Conservation (phyloP, 768 basidiomycete genomes). For the Lentinus tigrinus region DNA sequence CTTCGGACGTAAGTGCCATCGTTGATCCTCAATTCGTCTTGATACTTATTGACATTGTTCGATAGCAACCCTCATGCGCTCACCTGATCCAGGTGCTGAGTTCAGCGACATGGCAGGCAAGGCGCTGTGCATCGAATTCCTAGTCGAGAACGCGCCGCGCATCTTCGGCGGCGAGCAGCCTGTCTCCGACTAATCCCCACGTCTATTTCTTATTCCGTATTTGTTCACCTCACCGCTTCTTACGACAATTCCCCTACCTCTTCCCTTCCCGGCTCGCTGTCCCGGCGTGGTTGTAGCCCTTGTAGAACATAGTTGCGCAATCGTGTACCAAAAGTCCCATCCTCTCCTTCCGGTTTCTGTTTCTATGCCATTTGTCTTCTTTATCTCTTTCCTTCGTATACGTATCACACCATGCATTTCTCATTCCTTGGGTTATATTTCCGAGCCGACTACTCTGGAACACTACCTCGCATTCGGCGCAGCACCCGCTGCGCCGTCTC, state of each 20-base stretch:
- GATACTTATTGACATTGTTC: neutral
- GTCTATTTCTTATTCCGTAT: slow-evolving; percentile 12
- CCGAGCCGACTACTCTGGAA: neutral
- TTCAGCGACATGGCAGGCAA: slow-evolving; percentile 98
- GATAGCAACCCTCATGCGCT: slow-evolving; percentile 90
- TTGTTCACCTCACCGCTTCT: slow-evolving; percentile 9
- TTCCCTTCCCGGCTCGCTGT: neutral
- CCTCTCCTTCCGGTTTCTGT: slow-evolving; percentile 6
- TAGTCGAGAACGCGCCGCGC: slow-evolving; percentile 80
- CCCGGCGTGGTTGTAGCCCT: slow-evolving; percentile 14
- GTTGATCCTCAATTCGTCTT: neutral
- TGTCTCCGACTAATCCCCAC: neutral
- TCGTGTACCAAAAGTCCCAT: slow-evolving; percentile 26
- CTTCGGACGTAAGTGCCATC: slow-evolving; percentile 82
- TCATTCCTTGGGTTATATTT: slow-evolving; percentile 1
- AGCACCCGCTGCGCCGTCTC: neutral
- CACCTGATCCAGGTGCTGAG: slow-evolving; percentile 80
- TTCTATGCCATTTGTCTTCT: neutral
- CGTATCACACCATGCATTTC: neutral
- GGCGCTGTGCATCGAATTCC: slow-evolving; percentile 90
- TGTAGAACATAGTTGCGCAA: slow-evolving; percentile 23
- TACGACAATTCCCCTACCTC: neutral
- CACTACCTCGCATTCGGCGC: neutral
- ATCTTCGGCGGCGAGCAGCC: slow-evolving; percentile 37
- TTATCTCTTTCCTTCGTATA: neutral